phyloP scores from a whole-genome alignment of 192 early-diverging fungal genomes.

The Coemansia sp. region DNA sequence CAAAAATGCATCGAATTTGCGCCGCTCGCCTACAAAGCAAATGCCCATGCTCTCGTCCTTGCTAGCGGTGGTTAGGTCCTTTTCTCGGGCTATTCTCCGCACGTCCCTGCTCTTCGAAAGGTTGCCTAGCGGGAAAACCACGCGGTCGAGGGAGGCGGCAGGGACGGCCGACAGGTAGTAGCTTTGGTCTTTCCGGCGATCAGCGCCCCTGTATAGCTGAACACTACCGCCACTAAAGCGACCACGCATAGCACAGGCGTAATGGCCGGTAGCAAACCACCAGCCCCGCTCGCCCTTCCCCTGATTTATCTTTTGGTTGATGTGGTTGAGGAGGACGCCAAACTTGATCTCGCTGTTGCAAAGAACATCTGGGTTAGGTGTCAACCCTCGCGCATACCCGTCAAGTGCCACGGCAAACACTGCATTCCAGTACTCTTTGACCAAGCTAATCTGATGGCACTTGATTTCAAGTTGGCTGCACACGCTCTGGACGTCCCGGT shows the following conservation, averaged over 20 bases:
- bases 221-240: not conserved
- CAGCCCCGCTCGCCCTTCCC: not conserved
- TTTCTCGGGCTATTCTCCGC: slow-evolving; percentile 62
- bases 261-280: slow-evolving; percentile 70
- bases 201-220: slow-evolving; percentile 51
- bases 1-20: slow-evolving; percentile 76
- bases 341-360: slow-evolving; percentile 96
- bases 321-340: slow-evolving; percentile 73
- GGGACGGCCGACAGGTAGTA: slow-evolving; percentile 82
- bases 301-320: slow-evolving; percentile 5
- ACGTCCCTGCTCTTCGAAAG: slow-evolving; percentile 68
- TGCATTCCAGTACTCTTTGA: slow-evolving; percentile 87
- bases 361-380: slow-evolving; percentile 90
- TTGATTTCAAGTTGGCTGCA: slow-evolving; percentile 71
- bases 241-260: slow-evolving; percentile 32
- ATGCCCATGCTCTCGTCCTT: slow-evolving; percentile 94
- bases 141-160: slow-evolving; percentile 22
- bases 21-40: slow-evolving; percentile 88
- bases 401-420: slow-evolving; percentile 84
- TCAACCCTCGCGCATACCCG: slow-evolving; percentile 67
- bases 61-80: slow-evolving; percentile 60
- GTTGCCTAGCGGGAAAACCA: slow-evolving; percentile 81
- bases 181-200: slow-evolving; percentile 87
- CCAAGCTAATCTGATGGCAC: slow-evolving; percentile 65
- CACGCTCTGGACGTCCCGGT: slow-evolving; percentile 71